Base-by-base conservation (phyloP, 2,329 filamentous ascomycete genomes). In the Fusarium caatingaense region DNA sequence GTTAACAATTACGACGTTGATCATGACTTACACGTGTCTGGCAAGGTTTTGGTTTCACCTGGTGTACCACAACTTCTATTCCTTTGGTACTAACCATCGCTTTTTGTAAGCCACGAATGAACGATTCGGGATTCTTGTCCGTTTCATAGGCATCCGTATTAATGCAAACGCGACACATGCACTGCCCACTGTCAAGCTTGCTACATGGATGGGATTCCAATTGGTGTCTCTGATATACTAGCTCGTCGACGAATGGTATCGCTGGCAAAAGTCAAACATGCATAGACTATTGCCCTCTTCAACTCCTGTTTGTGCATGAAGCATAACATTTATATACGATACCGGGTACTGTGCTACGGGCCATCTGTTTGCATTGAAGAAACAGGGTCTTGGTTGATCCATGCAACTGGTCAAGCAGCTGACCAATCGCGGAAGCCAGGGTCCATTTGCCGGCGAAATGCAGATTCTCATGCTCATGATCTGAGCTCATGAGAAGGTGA, bases 401-500 rank as follows among this genome's bases (percentile, higher is more conserved):
- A 58, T 59, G 49, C 37, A 20, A 50, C 58, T 28, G 18, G 6
- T 42, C 48, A 44, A n/a, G 21, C 53, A 57, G 37, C 46, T 41
- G 40, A 60, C 47, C 45, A 65, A 60, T 51, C 40, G 40, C 51
- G 46, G 64, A 32, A 54, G 49, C 18, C 56, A 32, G 51, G 25
- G 42, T 37, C 42, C 15, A 34, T 41, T 28, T 60, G 37, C 61
- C 61, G 48, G 53, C 41, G 59, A 64, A 60, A 60, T 40, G 32
- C 37, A 42, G 18, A 23, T 21, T 40, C 32, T 37, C 48, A 51
- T 51, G 20, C 32, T 37, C 48, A 51, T 51, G 20, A 50, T 18
- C 49, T 58, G 56, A 46, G 44, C 61, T 49, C 63, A 66, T 63
- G 23, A 46, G n/a, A 25, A 23, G 20, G 5, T 25, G 30, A 49